Base-by-base conservation (phyloP, 1,284 basidiomycete genomes). In the Leccinum ambiguum region DNA sequence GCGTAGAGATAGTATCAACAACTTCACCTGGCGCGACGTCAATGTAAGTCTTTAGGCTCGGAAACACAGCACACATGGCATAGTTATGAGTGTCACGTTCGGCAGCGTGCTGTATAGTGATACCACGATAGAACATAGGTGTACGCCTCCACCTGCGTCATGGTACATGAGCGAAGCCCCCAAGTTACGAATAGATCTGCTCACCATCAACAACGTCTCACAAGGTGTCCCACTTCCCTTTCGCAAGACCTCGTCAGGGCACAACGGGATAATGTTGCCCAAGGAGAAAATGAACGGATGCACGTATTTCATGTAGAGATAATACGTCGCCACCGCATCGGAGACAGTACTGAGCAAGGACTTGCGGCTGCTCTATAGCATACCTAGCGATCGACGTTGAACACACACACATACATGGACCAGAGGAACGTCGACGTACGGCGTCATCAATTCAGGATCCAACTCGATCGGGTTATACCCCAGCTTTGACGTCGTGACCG, bases 291-390 rank as follows among this genome's bases (percentile, higher is more conserved):
- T 96, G 85, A 99, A 99, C 0, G 97, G 97, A 74, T 99, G 96
- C 11, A 99, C 96, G 75, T 99, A 99, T 94, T 99, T 99, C 97
- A 99, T 99, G 82, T 99, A 99, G 59, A 99, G 86, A 77, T 99
- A 99, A 77, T 99, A 99, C 1, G 97, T 99, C 23, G 97, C 97
- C 5, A 99, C 97, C 1, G 97, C 97, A 84, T 99, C 97, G 76
- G 97, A 99, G 36, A 99, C 97, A 99, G 79, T 99, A 99, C 74
- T 97, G 93, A 0, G 97, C 97, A 13, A 99, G 87, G 2, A 89
- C 82, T 75, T 99, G 96, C 0, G 97, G 97, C 73, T 97, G 95
- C 74, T 99, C 97, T 74, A 94, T 84, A 1, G 97, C 97, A 78
- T 99, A 99, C 48, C 95, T 96, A 68, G 16, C 3, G 11, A 23